Evolutionary conservation across 108 stramenopile genomes (phyloP).

Genomic region (Fragilaria crotonensis): DNA sequence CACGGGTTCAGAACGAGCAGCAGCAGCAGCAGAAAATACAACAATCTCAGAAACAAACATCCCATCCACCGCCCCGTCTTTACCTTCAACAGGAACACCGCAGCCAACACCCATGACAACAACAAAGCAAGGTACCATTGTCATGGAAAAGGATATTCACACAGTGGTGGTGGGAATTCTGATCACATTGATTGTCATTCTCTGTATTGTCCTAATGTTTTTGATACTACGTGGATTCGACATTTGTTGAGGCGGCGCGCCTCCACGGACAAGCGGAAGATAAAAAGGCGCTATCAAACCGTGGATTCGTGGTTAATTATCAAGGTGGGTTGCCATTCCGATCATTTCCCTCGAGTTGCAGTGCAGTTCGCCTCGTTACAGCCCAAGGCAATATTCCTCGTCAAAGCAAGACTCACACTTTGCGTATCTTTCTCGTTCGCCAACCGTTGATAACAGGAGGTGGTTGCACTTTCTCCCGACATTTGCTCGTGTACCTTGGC

Average conservation of each 20-base stretch:
- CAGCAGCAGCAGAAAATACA: too few relatives aligned
- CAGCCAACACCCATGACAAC: too few relatives aligned
- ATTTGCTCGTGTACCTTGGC: not conserved
- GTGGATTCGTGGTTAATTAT: not conserved
- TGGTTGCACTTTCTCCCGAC: not conserved
- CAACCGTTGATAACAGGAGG: not conserved
- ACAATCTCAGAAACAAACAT: too few relatives aligned
- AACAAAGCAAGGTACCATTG: too few relatives aligned
- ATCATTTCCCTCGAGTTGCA: not conserved
- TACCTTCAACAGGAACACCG: too few relatives aligned
- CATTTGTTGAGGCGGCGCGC: not conserved
- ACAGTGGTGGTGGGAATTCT: not conserved
- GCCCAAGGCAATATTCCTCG: not conserved
- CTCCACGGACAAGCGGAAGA: not conserved
- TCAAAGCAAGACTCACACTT: not conserved
- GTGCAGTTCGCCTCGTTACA: not conserved
- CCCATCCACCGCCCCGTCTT: too few relatives aligned
- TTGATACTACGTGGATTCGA: not conserved
- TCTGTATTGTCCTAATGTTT: not conserved
- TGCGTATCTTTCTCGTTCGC: not conserved
- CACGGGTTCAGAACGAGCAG: too few relatives aligned
- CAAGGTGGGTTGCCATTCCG: not conserved
- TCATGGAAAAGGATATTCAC: not conserved
- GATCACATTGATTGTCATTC: not conserved
- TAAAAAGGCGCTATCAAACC: not conserved